Evolutionary conservation across 2,329 filamentous ascomycete species (phyloP).

Genomic region (Diaporthe nobilis): DNA sequence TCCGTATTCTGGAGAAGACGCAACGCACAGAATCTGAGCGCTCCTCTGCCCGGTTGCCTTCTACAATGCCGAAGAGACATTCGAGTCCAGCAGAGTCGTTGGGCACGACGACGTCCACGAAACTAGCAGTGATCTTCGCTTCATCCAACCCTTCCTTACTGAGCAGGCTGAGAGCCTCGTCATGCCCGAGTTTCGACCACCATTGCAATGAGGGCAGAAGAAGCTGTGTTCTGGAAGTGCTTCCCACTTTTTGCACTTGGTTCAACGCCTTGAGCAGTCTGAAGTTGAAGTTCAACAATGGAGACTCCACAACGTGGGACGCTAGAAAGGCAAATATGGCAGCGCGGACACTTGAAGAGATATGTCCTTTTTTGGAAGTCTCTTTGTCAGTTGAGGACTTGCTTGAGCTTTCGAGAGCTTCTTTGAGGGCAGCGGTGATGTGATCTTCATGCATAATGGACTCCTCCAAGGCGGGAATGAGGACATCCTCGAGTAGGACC

Average conservation of each 20-base stretch:
- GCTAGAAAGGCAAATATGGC: constrained; percentile 80
- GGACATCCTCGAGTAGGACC: constrained; percentile 74
- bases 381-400: constrained; percentile 44
- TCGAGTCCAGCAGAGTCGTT: constrained; percentile 68
- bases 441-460: constrained; percentile 84
- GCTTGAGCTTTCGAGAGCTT: constrained; percentile 68
- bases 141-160: constrained; percentile 52
- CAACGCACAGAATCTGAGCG: constrained; percentile 72
- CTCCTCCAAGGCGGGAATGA: constrained; percentile 87
- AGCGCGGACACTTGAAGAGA: constrained; percentile 73
- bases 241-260: constrained; percentile 79
- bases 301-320: constrained; percentile 78
- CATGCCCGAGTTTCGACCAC: constrained; percentile 73
- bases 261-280: constrained; percentile 81
- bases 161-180: constrained; percentile 66
- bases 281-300: constrained; percentile 78
- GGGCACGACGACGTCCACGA: constrained; percentile 67
- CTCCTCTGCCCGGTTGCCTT: constrained; percentile 56
- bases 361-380: constrained; percentile 61
- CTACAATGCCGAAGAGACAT: constrained; percentile 64
- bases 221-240: constrained; percentile 77
- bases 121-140: constrained; percentile 53
- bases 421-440: constrained; percentile 74
- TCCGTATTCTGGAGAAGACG: constrained; percentile 77
- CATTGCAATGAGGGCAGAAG: constrained; percentile 81